These are phyloP conservation scores for Hansenula sp. DNA, from an alignment of 1,139 yeast species.

Conservation along the genomic window DNA sequence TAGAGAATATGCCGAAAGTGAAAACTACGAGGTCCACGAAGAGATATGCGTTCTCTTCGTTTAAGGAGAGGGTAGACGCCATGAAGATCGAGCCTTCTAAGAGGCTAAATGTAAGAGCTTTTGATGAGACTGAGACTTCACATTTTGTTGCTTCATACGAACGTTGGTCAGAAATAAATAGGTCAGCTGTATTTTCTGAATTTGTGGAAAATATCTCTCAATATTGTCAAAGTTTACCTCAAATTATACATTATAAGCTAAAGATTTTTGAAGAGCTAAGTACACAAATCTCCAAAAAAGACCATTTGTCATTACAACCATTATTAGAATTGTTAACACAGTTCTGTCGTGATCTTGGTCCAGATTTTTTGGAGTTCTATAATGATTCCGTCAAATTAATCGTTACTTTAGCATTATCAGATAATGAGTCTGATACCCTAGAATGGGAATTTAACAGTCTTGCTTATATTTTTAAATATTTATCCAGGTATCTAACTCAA, in stretches of 20 bases:
- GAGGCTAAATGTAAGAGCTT: conserved; percentile 58
- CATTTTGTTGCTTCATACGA: conserved; percentile 76
- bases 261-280: conserved; percentile 55
- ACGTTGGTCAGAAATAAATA: conserved; percentile 85
- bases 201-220: conserved; percentile 54
- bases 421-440: conserved; percentile 59
- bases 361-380: conserved; percentile 75
- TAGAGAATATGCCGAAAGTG: conserved; percentile 24
- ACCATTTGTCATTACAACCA: conserved; percentile 75
- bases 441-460: conserved; percentile 84
- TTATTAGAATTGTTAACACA: conserved; percentile 77
- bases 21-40: conserved; percentile 52
- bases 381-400: conserved; percentile 47
- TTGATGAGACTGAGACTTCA: conserved; percentile 70
- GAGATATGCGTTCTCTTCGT: conserved; percentile 66
- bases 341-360: conserved; percentile 89
- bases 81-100: conserved; percentile 83
- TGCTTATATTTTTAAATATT: conserved; percentile 86
- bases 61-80: conserved; percentile 78
- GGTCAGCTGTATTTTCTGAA: conserved; percentile 68
- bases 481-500: conserved; percentile 57
- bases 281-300: conserved; percentile 49
- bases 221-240: conserved; percentile 72
- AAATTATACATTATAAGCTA: conserved; percentile 67
- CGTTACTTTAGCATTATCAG: conserved; percentile 45